Evolutionary conservation across 2,329 filamentous ascomycete species (phyloP).

Genomic region (Cadophora luteo-olivacea): DNA sequence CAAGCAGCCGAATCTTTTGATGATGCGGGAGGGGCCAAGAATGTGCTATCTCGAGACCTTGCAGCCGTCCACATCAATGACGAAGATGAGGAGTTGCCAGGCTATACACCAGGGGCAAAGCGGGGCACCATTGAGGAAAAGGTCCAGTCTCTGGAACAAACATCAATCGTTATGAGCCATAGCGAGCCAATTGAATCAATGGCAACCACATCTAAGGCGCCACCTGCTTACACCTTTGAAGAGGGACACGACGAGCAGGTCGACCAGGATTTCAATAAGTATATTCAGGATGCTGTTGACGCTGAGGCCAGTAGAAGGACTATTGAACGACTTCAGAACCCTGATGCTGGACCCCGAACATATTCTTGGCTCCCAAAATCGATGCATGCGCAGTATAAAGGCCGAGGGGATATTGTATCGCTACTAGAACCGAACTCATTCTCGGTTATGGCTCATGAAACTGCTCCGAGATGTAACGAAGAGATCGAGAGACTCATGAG

Average conservation of each 20-base stretch:
- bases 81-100: slow-evolving; percentile 24
- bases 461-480: slow-evolving; percentile 28
- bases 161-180: slow-evolving; percentile 15
- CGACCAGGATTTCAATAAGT: slow-evolving; percentile 29
- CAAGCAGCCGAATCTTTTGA: not conserved
- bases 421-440: slow-evolving; percentile 30
- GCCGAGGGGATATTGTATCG: slow-evolving; percentile 21
- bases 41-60: not conserved
- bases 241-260: slow-evolving; percentile 23
- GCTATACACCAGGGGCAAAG: slow-evolving; percentile 26
- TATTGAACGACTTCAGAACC: slow-evolving; percentile 21
- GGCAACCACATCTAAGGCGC: slow-evolving; percentile 19
- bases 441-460: slow-evolving; percentile 34
- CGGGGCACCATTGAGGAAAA: slow-evolving; percentile 24
- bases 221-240: slow-evolving; percentile 35
- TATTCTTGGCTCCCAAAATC: slow-evolving; percentile 28
- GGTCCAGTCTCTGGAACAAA: slow-evolving; percentile 21
- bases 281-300: slow-evolving; percentile 29
- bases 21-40: not conserved
- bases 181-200: slow-evolving; percentile 3
- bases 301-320: slow-evolving; percentile 26
- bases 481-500: slow-evolving; percentile 26
- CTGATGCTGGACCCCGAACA: slow-evolving; percentile 13
- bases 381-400: slow-evolving; percentile 19
- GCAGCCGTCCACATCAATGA: not conserved